Evolutionary conservation across 495 filamentous ascomycete genomes (phyloP).

Genomic region (Annulohypoxylon moriforme): DNA sequence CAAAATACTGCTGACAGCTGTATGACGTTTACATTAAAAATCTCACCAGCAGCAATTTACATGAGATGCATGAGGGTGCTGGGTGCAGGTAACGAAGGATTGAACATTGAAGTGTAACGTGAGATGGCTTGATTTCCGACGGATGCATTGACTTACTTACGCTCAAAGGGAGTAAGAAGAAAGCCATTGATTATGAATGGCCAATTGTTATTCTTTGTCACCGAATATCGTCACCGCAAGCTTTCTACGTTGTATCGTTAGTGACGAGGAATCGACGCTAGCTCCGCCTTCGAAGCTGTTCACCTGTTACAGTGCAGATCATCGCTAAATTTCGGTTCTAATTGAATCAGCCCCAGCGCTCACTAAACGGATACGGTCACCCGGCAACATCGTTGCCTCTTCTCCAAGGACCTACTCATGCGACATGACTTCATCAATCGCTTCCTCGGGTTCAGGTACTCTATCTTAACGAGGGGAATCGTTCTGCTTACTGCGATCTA

Average conservation of each 20-base stretch:
- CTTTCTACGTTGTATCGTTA: slow-evolving; percentile 25
- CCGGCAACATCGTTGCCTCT: neutral
- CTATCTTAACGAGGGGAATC: slow-evolving; percentile 11
- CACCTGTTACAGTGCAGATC: slow-evolving; percentile 31
- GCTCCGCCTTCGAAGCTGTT: slow-evolving; percentile 18
- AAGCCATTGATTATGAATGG: slow-evolving; percentile 5
- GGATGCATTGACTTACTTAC: slow-evolving; percentile 5
- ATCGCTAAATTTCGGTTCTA: slow-evolving; percentile 5
- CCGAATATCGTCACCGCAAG: slow-evolving; percentile 35
- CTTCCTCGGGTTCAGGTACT: slow-evolving; percentile 9
- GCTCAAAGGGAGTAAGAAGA: slow-evolving; percentile 1
- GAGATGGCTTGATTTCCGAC: slow-evolving; percentile 1
- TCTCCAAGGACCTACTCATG: slow-evolving; percentile 4
- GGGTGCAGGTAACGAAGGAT: slow-evolving; percentile 17
- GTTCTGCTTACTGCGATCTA: neutral
- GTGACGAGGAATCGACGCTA: slow-evolving; percentile 12
- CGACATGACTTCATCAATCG: slow-evolving; percentile 36
- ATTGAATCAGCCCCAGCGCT: slow-evolving; percentile 23
- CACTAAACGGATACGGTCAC: slow-evolving; percentile 3
- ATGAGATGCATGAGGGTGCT: neutral
- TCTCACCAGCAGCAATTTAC: slow-evolving; percentile 8
- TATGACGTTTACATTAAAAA: slow-evolving; percentile 30
- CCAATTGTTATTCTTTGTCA: slow-evolving; percentile 11
- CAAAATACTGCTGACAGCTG: slow-evolving; percentile 14
- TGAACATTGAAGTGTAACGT: neutral